phyloP scores from a whole-genome alignment of 2,329 filamentous ascomycete species.

The Colletotrichum godetiae region DNA sequence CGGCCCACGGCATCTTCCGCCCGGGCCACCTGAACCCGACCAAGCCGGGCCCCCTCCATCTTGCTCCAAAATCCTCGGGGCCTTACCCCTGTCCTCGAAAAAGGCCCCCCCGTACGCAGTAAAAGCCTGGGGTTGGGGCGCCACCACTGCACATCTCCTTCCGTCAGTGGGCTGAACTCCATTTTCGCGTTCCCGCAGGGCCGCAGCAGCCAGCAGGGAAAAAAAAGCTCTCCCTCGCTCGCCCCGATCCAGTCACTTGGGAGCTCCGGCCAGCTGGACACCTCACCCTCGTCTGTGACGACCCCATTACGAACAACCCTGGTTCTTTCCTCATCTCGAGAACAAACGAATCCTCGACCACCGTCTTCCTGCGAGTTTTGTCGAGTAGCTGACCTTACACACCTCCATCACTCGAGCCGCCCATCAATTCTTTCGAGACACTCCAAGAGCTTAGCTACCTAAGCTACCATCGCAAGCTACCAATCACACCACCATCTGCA shows the following conservation, averaged over 20 bases:
- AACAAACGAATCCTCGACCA: neutral
- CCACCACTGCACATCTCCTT: conserved; percentile 15
- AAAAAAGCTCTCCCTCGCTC: conserved; percentile 25
- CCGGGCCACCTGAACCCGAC: conserved; percentile 25
- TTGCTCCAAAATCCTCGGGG: conserved; percentile 24
- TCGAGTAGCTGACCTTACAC: neutral
- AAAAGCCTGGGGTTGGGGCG: conserved; percentile 11
- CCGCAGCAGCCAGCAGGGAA: conserved; percentile 10
- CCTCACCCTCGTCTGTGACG: conserved; percentile 26
- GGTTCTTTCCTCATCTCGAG: conserved; percentile 2
- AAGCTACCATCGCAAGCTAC: conserved; percentile 9
- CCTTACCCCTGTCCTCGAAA: conserved; percentile 26
- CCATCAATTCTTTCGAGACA: neutral
- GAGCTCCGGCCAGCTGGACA: conserved; percentile 33
- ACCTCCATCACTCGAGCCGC: neutral
- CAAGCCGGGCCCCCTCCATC: conserved; percentile 8
- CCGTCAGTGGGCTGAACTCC: conserved; percentile 31
- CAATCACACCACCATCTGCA: conserved; percentile 17
- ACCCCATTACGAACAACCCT: conserved; percentile 31
- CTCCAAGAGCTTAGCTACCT: neutral
- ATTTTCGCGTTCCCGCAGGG: conserved; percentile 17
- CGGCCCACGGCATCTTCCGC: conserved; percentile 34
- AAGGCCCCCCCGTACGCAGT: neutral
- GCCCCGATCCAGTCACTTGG: conserved; percentile 16
- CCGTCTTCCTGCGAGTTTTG: neutral